Percentiles rank a stretch among this genome's conserved stretches.
Evolutionary conservation across 768 basidiomycete genomes (phyloP).

Genomic region (Dacryopinax primogenitus): DNA sequence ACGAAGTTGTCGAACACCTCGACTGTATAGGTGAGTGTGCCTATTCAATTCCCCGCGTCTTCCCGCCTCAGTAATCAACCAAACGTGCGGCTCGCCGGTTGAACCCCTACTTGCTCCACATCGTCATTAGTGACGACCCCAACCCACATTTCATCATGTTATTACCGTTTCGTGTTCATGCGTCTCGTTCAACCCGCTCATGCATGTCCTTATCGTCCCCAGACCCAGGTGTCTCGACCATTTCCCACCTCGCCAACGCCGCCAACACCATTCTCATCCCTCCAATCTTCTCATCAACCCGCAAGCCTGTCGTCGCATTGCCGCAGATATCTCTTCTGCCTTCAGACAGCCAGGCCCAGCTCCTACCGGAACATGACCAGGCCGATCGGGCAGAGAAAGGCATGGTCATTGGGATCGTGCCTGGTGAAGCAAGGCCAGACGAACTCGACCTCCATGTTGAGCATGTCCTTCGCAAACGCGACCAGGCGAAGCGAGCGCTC

Average conservation of each 20-base stretch:
- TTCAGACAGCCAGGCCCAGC: constrained; percentile 11
- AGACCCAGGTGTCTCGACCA: constrained; percentile 65
- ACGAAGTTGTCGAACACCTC: constrained; percentile 71
- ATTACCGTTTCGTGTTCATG: constrained; percentile 6
- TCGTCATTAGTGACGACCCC: not conserved
- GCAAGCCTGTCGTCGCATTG: constrained; percentile 53
- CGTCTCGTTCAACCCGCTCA: not conserved
- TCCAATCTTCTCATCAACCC: constrained; percentile 52
- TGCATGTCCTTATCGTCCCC: constrained; percentile 10
- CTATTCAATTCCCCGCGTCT: not conserved
- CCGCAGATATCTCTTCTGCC: constrained; percentile 25
- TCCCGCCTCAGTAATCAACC: not conserved
- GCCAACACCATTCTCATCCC: constrained; percentile 71
- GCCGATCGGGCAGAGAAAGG: not conserved
- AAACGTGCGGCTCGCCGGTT: too few species aligned
- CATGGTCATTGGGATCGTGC: not conserved
- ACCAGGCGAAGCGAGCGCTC: constrained; percentile 45
- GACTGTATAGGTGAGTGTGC: constrained; percentile 54
- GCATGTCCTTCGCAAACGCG: constrained; percentile 52
- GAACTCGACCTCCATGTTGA: constrained; percentile 66
- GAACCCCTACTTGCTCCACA: not conserved
- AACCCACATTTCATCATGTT: not conserved
- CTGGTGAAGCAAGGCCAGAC: constrained; percentile 17
- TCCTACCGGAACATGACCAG: not conserved
- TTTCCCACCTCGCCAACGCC: constrained; percentile 63